phyloP scores from a whole-genome alignment of 495 filamentous ascomycete genomes.

The Penicillium cinerascens region DNA sequence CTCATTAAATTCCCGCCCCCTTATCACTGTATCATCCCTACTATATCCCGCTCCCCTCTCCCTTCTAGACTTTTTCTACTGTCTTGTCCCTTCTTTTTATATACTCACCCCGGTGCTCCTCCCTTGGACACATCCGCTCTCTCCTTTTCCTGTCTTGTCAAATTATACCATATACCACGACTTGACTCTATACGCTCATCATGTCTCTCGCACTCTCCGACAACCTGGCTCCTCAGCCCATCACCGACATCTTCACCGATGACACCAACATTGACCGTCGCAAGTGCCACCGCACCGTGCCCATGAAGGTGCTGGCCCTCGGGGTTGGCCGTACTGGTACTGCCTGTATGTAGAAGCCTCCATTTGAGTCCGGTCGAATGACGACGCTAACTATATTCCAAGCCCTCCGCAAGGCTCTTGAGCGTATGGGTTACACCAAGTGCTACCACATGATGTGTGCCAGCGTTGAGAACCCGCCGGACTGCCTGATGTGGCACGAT shows the following conservation, averaged over 20 bases:
- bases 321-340: slow-evolving; percentile 66
- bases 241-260: slow-evolving; percentile 47
- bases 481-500: slow-evolving; percentile 61
- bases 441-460: slow-evolving; percentile 67
- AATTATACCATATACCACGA: neutral
- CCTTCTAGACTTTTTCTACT: slow-evolving; percentile 31
- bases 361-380: neutral
- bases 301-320: slow-evolving; percentile 62
- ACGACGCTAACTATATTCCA: neutral
- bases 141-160: neutral
- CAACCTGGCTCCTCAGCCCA: slow-evolving; percentile 43
- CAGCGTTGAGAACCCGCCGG: slow-evolving; percentile 56
- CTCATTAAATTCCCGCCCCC: slow-evolving; percentile 9
- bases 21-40: slow-evolving; percentile 15
- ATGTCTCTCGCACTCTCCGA: slow-evolving; percentile 45
- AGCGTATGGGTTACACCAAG: slow-evolving; percentile 57
- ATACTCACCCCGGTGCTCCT: slow-evolving; percentile 8
- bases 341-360: slow-evolving; percentile 47
- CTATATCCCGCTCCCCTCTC: slow-evolving; percentile 9
- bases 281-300: slow-evolving; percentile 59
- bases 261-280: slow-evolving; percentile 62
- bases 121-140: slow-evolving; percentile 1
- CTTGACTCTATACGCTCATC: slow-evolving; percentile 2
- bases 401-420: slow-evolving; percentile 57
- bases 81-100: slow-evolving; percentile 25